Percentiles rank a stretch among this genome's conserved stretches.
Evolutionary conservation across 768 basidiomycete species (phyloP).

Genomic region (Pulveroboletus sp.): DNA sequence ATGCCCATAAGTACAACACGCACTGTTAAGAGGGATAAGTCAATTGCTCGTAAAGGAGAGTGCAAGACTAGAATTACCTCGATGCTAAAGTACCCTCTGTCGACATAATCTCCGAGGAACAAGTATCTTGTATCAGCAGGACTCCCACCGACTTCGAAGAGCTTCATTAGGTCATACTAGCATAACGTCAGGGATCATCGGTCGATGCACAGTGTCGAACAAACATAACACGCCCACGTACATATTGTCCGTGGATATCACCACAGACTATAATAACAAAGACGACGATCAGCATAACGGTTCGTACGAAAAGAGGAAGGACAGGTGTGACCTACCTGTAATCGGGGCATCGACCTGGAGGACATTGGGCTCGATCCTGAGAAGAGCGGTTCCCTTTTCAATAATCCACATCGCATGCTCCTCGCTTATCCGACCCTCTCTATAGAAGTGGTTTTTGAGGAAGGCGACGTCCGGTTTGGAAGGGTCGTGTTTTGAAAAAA

Average conservation of each 20-base stretch:
- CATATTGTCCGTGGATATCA: slow-evolving; percentile 99
- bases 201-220: slow-evolving; percentile 14
- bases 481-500: slow-evolving; percentile 79
- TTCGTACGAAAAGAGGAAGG: background rate
- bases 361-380: slow-evolving; percentile 84
- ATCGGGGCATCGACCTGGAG: slow-evolving; percentile 95
- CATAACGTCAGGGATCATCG: background rate
- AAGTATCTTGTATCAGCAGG: slow-evolving; percentile 92
- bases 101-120: slow-evolving; percentile 91
- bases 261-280: slow-evolving; percentile 71
- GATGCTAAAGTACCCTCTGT: slow-evolving; percentile 90
- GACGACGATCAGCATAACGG: slow-evolving; percentile 2
- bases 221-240: slow-evolving; percentile 36
- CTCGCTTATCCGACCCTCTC: slow-evolving; percentile 90
- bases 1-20: slow-evolving; percentile 93
- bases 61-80: slow-evolving; percentile 48
- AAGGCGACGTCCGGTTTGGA: slow-evolving; percentile 93
- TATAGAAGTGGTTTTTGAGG: slow-evolving; percentile 98
- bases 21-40: slow-evolving; percentile 49
- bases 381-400: slow-evolving; percentile 76
- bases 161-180: slow-evolving; percentile 91
- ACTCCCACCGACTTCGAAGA: slow-evolving; percentile 91
- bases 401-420: slow-evolving; percentile 95
- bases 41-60: background rate
- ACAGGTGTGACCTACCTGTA: slow-evolving; percentile 55